Evolutionary conservation across 2,329 filamentous ascomycete genomes (phyloP).

Genomic region (Teratosphaeria nubilosa): DNA sequence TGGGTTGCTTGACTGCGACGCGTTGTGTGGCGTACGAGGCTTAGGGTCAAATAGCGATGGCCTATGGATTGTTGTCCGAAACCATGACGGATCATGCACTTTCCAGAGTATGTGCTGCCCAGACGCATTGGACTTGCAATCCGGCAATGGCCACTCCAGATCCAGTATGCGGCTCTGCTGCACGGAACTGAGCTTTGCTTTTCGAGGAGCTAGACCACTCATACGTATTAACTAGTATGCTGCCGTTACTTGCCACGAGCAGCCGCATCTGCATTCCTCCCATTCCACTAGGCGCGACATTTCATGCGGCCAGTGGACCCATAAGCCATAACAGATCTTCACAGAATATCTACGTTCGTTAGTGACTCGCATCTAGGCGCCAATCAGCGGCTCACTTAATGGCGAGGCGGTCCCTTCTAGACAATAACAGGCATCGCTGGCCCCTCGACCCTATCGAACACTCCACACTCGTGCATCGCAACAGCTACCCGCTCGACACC

Average conservation of each 20-base stretch:
- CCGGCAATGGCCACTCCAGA: background rate
- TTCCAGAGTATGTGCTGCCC: background rate
- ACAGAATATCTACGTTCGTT: background rate
- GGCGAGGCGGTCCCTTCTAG: background rate
- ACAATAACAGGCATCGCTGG: background rate
- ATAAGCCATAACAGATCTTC: background rate
- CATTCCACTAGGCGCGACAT: background rate
- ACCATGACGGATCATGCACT: background rate
- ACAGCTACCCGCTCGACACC: background rate
- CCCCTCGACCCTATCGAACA: background rate
- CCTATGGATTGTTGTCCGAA: background rate
- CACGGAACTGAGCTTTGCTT: background rate
- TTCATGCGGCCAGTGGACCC: background rate
- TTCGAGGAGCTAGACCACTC: background rate
- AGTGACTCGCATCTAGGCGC: background rate
- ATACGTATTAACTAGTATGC: background rate
- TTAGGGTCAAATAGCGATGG: background rate
- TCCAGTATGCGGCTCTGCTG: background rate
- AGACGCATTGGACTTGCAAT: background rate
- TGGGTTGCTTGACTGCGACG: background rate
- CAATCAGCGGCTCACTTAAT: background rate
- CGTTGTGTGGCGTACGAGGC: background rate
- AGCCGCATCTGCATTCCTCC: background rate
- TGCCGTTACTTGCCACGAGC: background rate
- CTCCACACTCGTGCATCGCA: background rate